Evolutionary conservation across 345 rosid genomes (phyloP).

Genomic region (Acer campestre): DNA sequence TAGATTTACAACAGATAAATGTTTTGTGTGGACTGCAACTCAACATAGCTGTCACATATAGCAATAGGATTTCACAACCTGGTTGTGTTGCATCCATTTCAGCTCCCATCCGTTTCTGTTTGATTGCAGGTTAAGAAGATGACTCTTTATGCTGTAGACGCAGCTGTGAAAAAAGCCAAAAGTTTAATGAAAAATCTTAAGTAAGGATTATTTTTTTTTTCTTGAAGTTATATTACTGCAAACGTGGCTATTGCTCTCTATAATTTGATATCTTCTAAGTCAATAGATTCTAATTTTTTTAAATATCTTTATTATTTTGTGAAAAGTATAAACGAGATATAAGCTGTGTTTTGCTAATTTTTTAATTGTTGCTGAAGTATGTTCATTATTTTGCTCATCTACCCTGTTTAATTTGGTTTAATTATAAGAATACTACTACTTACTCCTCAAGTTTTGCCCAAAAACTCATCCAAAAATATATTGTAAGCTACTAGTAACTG

Average conservation of each 20-base stretch:
- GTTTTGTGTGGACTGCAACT: not conserved
- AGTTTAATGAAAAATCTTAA: not conserved
- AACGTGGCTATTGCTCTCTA: not conserved
- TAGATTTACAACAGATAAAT: not conserved
- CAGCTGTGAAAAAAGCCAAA: not conserved
- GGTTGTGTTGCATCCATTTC: not conserved
- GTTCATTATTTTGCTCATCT: too few relatives aligned
- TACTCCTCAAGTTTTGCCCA: too few relatives aligned
- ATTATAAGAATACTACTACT: not conserved
- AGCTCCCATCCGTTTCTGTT: not conserved
- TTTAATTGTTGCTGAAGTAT: not conserved
- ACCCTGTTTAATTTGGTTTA: not conserved
- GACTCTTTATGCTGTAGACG: not conserved
- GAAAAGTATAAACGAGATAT: not conserved
- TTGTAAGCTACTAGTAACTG: not conserved
- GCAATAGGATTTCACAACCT: not conserved
- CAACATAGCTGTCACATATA: not conserved
- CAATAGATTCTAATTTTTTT: not conserved
- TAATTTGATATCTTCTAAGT: not conserved
- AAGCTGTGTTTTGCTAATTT: not conserved
- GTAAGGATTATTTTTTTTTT: not conserved
- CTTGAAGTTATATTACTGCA: not conserved
- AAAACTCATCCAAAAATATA: not conserved
- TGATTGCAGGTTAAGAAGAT: constrained; percentile 1
- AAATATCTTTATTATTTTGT: not conserved